phyloP scores from a whole-genome alignment of 1,284 basidiomycete species.

The Neonothopanus nambi region DNA sequence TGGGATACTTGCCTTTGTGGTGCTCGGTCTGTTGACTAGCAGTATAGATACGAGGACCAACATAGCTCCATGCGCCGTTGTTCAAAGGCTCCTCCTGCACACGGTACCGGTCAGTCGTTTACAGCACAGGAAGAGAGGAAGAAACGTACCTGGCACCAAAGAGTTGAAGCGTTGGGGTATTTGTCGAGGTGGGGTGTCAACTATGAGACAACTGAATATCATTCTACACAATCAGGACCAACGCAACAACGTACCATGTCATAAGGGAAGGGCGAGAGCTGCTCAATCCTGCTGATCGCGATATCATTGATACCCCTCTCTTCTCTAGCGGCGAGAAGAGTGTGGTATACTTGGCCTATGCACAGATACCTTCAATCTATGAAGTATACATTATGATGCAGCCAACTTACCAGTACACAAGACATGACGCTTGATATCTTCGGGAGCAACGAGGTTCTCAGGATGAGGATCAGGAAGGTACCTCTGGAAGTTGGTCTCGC shows the following conservation, averaged over 20 bases:
- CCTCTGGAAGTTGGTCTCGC: conserved; percentile 89
- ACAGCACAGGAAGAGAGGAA: too few species aligned
- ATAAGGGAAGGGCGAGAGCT: conserved; percentile 95
- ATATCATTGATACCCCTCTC: conserved; percentile 89
- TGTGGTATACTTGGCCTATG: conserved; percentile 91
- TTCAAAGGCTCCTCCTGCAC: conserved; percentile 92
- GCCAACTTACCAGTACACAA: conserved; percentile 69
- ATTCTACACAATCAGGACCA: too few species aligned
- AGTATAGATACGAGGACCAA: conserved; percentile 86
- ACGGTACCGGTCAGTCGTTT: too few species aligned
- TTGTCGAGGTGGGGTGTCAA: conserved; percentile 88
- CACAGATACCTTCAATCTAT: neutral
- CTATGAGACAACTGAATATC: conserved; percentile 35
- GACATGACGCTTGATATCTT: conserved; percentile 90
- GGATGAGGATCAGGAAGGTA: conserved; percentile 88
- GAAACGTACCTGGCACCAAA: conserved; percentile 98
- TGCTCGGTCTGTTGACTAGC: conserved; percentile 82
- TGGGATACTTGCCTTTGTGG: conserved; percentile 88
- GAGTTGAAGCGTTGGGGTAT: conserved; percentile 91
- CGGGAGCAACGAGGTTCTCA: conserved; percentile 71
- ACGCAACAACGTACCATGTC: conserved; percentile 62
- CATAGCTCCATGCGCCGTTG: conserved; percentile 92
- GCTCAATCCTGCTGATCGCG: conserved; percentile 93
- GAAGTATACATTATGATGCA: neutral
- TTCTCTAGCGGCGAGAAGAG: conserved; percentile 87